Evolutionary conservation across 768 basidiomycete genomes (phyloP), one percentile per base, ranked within the genome.

Genomic region (Terana coerulea): DNA sequence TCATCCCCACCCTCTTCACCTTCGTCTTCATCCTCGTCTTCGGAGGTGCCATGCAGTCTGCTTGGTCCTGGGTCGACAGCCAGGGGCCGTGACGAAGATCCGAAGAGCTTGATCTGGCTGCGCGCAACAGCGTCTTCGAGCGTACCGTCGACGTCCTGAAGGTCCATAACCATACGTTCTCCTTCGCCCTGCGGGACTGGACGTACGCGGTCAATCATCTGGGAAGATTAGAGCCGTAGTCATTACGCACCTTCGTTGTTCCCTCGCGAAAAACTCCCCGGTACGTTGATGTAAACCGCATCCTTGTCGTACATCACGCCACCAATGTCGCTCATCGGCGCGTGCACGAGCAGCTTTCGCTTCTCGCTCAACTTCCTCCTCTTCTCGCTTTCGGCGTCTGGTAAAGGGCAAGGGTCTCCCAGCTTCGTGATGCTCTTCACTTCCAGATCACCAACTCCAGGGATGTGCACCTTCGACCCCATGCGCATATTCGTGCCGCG

Each of bases 261-360:
- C n/a, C 83, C 85, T 54, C 86, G 76, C 12, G 91, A 86, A 65
- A 99, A 99, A 62, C 80, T 95, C 1, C 97, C 97, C 11, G 93
- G 89, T 9, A 98, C 95, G 66, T 98, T 98, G 57, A 99, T 87
- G 78, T 91, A 99, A 2, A 99, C 95, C 0, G 94, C 92, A 63
- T 98, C 95, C 67, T 98, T 98, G 73, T 99, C 97, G 64, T 95
- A 98, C 69, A 90, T 82, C 49, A 99, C 83, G 2, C 95, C 97
- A 10, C 95, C 95, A 1, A 98, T 87, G 62, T 98, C 95, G 67
- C 94, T 97, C 97, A 99, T 98, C 1, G 97, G 97, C 14, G 97
- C 97, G 66, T 98, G 92, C 1, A 98, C 83, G 1, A 95, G 71
- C 34, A 92, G 65, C 65, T 90, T 95, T 68, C 88, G 91, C 75